Conservation (phyloP, 345 rosid genomes). For the Populus euphratica region DNA sequence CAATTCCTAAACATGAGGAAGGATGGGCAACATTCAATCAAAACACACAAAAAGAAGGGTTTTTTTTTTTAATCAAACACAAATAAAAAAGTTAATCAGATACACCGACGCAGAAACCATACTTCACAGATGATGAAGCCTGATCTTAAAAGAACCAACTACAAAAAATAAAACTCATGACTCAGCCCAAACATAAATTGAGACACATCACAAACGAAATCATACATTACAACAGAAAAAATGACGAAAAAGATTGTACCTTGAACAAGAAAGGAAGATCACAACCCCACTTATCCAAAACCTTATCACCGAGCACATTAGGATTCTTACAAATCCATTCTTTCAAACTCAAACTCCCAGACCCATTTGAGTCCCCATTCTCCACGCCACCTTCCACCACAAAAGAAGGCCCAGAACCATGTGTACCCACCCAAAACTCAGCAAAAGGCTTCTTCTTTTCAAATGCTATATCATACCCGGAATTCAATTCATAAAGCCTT, state of each 20-base stretch:
- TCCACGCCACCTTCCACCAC: slow-evolving; percentile 31
- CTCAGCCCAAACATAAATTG: neutral
- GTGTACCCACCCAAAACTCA: slow-evolving; percentile 86
- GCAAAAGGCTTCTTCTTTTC: slow-evolving; percentile 60
- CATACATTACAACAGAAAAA: neutral
- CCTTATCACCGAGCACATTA: slow-evolving; percentile 64
- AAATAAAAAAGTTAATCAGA: neutral
- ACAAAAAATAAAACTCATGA: neutral
- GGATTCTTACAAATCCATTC: slow-evolving; percentile 74
- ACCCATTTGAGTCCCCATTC: slow-evolving; percentile 31
- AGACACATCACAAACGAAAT: neutral
- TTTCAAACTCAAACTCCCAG: slow-evolving; percentile 41
- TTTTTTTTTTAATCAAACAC: neutral
- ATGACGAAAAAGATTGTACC: slow-evolving; percentile 34
- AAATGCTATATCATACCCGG: slow-evolving; percentile 28
- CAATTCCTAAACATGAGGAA: neutral
- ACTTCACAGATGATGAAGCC: neutral
- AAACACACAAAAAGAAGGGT: neutral
- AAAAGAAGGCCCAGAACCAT: slow-evolving; percentile 80
- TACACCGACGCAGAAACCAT: neutral
- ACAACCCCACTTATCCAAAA: slow-evolving; percentile 81
- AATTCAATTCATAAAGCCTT: slow-evolving; percentile 58
- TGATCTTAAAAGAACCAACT: neutral
- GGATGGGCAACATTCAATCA: neutral
- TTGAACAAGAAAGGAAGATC: slow-evolving; percentile 97